Percentiles rank a stretch among this genome's conserved stretches.
phyloP scores from a whole-genome alignment of 2,329 filamentous ascomycete genomes.

The Alternaria tenuissima region DNA sequence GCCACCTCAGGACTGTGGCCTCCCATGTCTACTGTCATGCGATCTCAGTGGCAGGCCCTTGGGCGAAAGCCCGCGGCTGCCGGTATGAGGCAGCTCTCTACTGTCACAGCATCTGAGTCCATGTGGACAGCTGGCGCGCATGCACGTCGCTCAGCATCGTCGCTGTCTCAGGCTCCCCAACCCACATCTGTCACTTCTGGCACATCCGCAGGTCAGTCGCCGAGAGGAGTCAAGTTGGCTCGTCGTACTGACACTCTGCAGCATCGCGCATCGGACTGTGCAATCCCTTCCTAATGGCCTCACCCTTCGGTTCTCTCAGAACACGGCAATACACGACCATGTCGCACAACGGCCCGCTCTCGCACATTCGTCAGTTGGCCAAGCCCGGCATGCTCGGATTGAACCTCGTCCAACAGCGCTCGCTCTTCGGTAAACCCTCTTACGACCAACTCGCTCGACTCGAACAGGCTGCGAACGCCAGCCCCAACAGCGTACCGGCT shows the following conservation, averaged over 20 bases:
- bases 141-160: slow-evolving; percentile 23
- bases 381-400: slow-evolving; percentile 47
- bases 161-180: slow-evolving; percentile 7
- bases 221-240: not conserved
- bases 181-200: slow-evolving; percentile 24
- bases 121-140: slow-evolving; percentile 2
- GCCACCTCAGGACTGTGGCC: slow-evolving; percentile 52
- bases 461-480: slow-evolving; percentile 92
- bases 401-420: slow-evolving; percentile 54
- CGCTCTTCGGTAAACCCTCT: slow-evolving; percentile 57
- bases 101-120: slow-evolving; percentile 16
- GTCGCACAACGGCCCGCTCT: slow-evolving; percentile 46
- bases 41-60: slow-evolving; percentile 45
- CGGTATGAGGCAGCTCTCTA: slow-evolving; percentile 33
- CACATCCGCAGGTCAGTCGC: slow-evolving; percentile 33
- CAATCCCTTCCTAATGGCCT: slow-evolving; percentile 45
- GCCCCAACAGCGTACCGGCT: slow-evolving; percentile 83
- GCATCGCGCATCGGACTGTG: slow-evolving; percentile 46
- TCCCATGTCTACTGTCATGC: slow-evolving; percentile 49
- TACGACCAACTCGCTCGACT: slow-evolving; percentile 77
- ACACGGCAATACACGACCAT: slow-evolving; percentile 52
- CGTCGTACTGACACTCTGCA: slow-evolving; percentile 20
- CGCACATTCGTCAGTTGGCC: slow-evolving; percentile 41
- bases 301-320: slow-evolving; percentile 34
- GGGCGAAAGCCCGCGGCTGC: slow-evolving; percentile 31